phyloP scores from a whole-genome alignment of 148 eudicot species.

The Silene uniflora region DNA sequence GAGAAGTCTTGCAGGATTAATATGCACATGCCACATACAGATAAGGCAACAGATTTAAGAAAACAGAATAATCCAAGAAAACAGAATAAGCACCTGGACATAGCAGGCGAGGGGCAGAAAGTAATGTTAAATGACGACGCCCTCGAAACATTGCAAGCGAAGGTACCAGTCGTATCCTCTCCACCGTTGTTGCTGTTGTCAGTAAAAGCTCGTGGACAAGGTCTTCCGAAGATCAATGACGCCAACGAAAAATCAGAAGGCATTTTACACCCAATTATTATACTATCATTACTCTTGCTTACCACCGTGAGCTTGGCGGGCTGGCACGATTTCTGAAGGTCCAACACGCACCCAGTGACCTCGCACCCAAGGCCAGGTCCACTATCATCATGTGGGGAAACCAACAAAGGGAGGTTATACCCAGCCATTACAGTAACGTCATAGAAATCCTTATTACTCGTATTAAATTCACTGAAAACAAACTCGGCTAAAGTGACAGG shows the following conservation, averaged over 20 bases:
- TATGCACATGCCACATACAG: neutral
- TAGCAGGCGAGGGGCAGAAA: conserved; percentile 12
- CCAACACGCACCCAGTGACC: conserved; percentile 10
- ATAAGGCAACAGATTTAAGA: neutral
- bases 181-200: too few species aligned
- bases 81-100: conserved; percentile 6
- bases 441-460: conserved; percentile 27
- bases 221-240: neutral
- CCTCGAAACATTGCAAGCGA: neutral
- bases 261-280: conserved; percentile 3
- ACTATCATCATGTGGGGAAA: neutral
- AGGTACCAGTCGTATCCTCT: neutral
- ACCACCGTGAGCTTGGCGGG: neutral
- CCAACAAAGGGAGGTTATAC: conserved; percentile 14
- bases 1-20: neutral
- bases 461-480: neutral
- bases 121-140: conserved; percentile 4
- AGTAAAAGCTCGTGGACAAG: conserved; percentile 1
- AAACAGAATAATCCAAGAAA: neutral
- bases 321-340: neutral
- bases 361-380: neutral
- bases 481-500: conserved; percentile 31
- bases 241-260: neutral
- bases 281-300: neutral
- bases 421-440: conserved; percentile 12